A percentile compares a stretch with the other conserved stretches of the same genome.
These are phyloP conservation scores for Caloboletus firmus DNA, from an alignment of 1,284 basidiomycete genomes.

Conservation along the genomic window DNA sequence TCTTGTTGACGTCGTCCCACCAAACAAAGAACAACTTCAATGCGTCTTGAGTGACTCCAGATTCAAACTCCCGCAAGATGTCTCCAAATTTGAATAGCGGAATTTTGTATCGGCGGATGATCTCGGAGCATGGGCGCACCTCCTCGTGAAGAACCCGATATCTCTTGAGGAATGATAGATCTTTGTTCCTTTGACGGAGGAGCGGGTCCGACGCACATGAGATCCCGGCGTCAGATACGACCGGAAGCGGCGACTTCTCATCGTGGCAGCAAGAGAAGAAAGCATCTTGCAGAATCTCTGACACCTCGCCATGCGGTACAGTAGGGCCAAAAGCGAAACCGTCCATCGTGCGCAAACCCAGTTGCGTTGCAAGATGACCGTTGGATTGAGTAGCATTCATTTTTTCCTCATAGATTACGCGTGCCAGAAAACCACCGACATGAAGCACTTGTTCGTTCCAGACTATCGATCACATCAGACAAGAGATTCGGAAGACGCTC, in stretches of 20 bases:
- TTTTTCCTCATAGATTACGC: conserved; percentile 86
- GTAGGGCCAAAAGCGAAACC: conserved; percentile 87
- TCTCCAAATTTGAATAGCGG: conserved; percentile 76
- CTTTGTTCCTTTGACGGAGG: conserved; percentile 2
- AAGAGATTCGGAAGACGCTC: background rate
- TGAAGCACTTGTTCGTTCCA: conserved; percentile 89
- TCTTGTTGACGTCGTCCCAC: conserved; percentile 59
- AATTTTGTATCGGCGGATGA: conserved; percentile 49
- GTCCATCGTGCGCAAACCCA: conserved; percentile 74
- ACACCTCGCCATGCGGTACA: conserved; percentile 81
- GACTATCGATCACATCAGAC: conserved; percentile 40
- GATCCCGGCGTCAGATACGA: conserved; percentile 75
- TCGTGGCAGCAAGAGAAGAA: conserved; percentile 70
- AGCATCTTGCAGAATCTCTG: conserved; percentile 67
- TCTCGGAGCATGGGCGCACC: conserved; percentile 57
- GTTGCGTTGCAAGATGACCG: conserved; percentile 52
- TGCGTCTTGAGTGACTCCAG: conserved; percentile 70
- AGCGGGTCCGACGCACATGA: background rate
- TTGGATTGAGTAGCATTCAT: conserved; percentile 45
- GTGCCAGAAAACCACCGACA: conserved; percentile 78
- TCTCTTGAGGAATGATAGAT: conserved; percentile 10
- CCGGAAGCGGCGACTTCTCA: conserved; percentile 17
- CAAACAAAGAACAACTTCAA: conserved; percentile 82
- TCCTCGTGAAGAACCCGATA: conserved; percentile 11
- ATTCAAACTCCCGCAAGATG: conserved; percentile 55